Evolutionary conservation across 2,329 filamentous ascomycete genomes (phyloP), one percentile per base, ranked within the genome.

Genomic region (Alternaria panax): DNA sequence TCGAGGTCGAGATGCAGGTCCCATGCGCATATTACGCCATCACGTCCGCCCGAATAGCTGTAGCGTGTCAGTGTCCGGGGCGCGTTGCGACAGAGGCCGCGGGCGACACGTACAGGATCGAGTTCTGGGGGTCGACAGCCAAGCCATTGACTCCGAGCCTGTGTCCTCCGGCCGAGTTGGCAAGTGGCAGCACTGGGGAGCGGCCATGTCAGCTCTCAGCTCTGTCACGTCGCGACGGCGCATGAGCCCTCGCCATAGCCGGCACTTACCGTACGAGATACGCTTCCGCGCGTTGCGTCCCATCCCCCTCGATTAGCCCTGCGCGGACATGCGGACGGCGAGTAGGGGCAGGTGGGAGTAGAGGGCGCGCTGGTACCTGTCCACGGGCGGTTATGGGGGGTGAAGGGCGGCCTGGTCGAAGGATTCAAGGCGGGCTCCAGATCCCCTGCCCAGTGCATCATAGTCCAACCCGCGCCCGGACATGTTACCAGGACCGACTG

Each of bases 11-110:
- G 87, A 72, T 92, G 87, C 53, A 97, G 83, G 78, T 98, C 90
- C 95, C 95, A 99, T 62, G 94, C 92, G 81, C 95, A 99, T 68
- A 99, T 90, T 51, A 95, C 91, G 70, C 95, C 95, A 80, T 99
- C 95, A 75, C 95, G 90, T 60, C 95, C 95, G 67, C 92, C 95
- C 45, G 95, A 97, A 81, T 98, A 99, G 72, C 93, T 97, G 68
- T 60, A 60, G 67, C 51, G 50, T 50, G 57, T 65, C 53, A 65
- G 61, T 57, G 45, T 57, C 20, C 54, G 58, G 47, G 27, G 40
- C 28, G 58, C 40, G 54, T 57, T 24, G 54, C 18, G 40, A 51
- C 32, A 30, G 30, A 20, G 20, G 9, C 56, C 27, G 50, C 27
- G 47, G 12, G 52, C 56, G 40, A 47, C 50, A 54, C 90, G 84